phyloP scores from a whole-genome alignment of 805 yeast species.

The Pichia deserticola region DNA sequence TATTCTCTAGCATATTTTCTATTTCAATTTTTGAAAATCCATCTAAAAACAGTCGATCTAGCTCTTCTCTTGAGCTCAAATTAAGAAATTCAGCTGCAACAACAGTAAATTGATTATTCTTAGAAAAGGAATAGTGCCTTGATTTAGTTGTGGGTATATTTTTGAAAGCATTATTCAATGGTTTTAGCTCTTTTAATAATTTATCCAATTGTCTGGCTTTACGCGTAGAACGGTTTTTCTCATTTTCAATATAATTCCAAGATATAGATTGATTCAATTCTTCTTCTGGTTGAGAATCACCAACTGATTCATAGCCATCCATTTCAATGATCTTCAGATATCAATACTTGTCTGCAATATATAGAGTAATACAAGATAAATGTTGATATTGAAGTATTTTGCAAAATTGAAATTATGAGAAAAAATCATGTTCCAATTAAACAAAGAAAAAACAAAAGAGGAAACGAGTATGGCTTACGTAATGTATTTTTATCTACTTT shows the following conservation, averaged over 20 bases:
- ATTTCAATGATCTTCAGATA: not conserved
- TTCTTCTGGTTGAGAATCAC: slow-evolving; percentile 6
- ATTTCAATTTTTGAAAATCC: slow-evolving; percentile 23
- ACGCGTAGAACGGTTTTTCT: slow-evolving; percentile 3
- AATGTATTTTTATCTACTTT: too few species aligned
- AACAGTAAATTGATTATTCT: slow-evolving; percentile 29
- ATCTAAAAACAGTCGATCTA: slow-evolving; percentile 17
- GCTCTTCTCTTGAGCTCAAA: slow-evolving; percentile 19
- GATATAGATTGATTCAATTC: not conserved
- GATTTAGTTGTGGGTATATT: slow-evolving; percentile 13
- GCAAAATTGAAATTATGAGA: too few species aligned
- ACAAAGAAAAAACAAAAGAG: too few species aligned
- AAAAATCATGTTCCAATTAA: too few species aligned
- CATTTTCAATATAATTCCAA: slow-evolving; percentile 1
- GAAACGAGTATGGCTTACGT: too few species aligned
- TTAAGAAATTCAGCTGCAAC: slow-evolving; percentile 28
- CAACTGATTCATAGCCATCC: not conserved
- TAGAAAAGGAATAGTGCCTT: slow-evolving; percentile 22
- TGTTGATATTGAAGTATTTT: not conserved
- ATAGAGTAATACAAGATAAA: not conserved
- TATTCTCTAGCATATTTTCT: slow-evolving; percentile 22
- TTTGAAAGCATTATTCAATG: slow-evolving; percentile 15
- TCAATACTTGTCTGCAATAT: not conserved
- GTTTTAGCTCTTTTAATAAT: slow-evolving; percentile 12
- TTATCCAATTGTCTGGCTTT: slow-evolving; percentile 7